phyloP scores from a whole-genome alignment of 768 basidiomycete species.

The Tulasnella calospora region DNA sequence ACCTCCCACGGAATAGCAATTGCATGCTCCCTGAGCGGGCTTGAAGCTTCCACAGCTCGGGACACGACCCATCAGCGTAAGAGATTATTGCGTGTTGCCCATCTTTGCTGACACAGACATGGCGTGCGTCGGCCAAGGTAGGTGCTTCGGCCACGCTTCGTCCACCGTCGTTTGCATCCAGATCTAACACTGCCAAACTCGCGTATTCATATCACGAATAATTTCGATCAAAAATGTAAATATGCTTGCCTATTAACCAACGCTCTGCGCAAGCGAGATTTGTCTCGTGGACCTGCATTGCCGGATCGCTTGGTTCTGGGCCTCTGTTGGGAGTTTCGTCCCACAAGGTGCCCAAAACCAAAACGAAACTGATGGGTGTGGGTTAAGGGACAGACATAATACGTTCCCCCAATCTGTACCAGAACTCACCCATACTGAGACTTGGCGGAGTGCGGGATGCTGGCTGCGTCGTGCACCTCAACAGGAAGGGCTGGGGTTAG shows the following conservation, averaged over 20 bases:
- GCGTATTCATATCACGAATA: conserved; percentile 38
- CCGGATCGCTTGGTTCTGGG: conserved; percentile 21
- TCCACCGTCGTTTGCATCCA: conserved; percentile 50
- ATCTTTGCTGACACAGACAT: conserved; percentile 58
- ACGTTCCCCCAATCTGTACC: neutral
- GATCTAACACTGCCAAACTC: conserved; percentile 36
- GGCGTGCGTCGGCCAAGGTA: conserved; percentile 64
- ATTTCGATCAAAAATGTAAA: no score
- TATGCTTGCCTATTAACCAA: conserved; percentile 58
- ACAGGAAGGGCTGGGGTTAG: no score
- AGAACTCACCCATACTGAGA: neutral
- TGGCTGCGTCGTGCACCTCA: neutral
- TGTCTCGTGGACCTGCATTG: conserved; percentile 50
- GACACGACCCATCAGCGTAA: conserved; percentile 72
- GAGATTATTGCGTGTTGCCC: conserved; percentile 67
- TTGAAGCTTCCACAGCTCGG: conserved; percentile 69
- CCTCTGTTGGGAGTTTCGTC: conserved; percentile 38
- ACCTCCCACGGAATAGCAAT: neutral
- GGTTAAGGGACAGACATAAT: neutral
- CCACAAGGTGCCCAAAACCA: neutral
- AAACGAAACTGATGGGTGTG: neutral
- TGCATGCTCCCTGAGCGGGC: conserved; percentile 36
- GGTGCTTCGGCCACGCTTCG: conserved; percentile 68
- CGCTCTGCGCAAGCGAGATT: conserved; percentile 61
- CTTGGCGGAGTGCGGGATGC: neutral